phyloP scores from a whole-genome alignment of 495 filamentous ascomycete species.

The Penicillium herquei region DNA sequence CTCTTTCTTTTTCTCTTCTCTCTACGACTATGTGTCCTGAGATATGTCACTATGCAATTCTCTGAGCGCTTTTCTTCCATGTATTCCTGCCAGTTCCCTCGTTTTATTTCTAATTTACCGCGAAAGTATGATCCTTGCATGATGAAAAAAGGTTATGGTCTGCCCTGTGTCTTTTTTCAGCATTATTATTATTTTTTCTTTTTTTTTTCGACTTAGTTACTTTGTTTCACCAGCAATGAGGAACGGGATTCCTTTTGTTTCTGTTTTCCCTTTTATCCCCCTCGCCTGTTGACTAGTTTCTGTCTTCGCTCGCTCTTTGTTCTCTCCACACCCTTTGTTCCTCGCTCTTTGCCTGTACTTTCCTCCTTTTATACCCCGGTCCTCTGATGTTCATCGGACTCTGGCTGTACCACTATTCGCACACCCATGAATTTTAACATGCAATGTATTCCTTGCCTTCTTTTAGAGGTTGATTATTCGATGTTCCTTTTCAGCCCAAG shows the following conservation, averaged over 20 bases:
- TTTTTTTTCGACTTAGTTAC: neutral
- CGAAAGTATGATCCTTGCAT: constrained; percentile 20
- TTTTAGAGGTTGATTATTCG: neutral
- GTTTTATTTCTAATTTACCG: constrained; percentile 14
- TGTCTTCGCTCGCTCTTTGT: constrained; percentile 16
- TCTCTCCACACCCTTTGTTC: no score
- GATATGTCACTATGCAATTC: constrained; percentile 22
- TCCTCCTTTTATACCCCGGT: constrained; percentile 31
- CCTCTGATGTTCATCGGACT: constrained; percentile 35
- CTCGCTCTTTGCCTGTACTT: constrained; percentile 4
- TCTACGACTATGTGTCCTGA: constrained; percentile 27
- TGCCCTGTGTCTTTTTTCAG: constrained; percentile 8
- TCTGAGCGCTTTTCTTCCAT: constrained; percentile 22
- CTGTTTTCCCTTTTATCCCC: constrained; percentile 3
- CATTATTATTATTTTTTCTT: neutral
- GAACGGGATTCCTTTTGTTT: constrained; percentile 22
- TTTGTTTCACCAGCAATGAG: constrained; percentile 7
- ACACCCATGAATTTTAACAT: constrained; percentile 11
- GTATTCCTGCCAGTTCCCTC: constrained; percentile 15
- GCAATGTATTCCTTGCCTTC: no score
- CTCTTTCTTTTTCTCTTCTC: no score
- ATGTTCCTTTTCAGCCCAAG: neutral
- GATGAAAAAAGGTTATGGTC: constrained; percentile 15
- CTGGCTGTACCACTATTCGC: constrained; percentile 41
- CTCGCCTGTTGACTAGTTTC: neutral